Conservation (phyloP, 1,139 yeast genomes). For the Yamadazyma pseudoaaseri region DNA sequence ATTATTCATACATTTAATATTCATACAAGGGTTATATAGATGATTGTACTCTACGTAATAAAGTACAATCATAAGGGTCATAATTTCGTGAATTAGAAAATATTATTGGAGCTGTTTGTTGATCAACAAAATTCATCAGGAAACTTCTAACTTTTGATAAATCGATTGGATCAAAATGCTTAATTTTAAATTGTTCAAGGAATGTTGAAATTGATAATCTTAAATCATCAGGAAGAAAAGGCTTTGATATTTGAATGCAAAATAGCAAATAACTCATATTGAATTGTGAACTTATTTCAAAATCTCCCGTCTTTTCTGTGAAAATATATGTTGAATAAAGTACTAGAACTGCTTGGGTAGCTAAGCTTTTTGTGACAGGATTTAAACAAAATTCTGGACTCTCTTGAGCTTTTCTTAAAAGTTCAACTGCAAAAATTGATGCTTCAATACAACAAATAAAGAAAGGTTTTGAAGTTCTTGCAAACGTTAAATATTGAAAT, state of each 20-base stretch:
- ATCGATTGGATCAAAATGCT: neutral
- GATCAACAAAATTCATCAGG: constrained; percentile 21
- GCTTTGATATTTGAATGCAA: neutral
- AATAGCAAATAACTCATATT: constrained; percentile 6
- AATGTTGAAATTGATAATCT: neutral
- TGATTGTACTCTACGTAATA: constrained; percentile 6
- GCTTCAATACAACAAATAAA: constrained; percentile 8
- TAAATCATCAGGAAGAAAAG: neutral
- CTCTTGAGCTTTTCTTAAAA: neutral
- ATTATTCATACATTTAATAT: too few relatives aligned
- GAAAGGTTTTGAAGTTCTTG: constrained; percentile 2
- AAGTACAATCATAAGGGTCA: constrained; percentile 7
- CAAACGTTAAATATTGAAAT: constrained; percentile 1
- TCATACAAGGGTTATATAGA: too few relatives aligned
- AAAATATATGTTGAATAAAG: constrained; percentile 6
- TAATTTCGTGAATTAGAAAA: constrained; percentile 1
- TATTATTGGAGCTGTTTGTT: constrained; percentile 16
- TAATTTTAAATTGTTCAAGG: neutral
- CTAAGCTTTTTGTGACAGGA: neutral
- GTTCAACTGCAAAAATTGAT: constrained; percentile 7
- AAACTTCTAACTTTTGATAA: constrained; percentile 11
- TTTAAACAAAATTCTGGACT: neutral
- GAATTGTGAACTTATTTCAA: constrained; percentile 3
- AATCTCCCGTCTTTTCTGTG: constrained; percentile 3
- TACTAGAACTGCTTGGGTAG: constrained; percentile 7